Evolutionary conservation across 1,139 yeast genomes (phyloP), one percentile per base, ranked within the genome.

Genomic region (Meyerozyma athensensis): DNA sequence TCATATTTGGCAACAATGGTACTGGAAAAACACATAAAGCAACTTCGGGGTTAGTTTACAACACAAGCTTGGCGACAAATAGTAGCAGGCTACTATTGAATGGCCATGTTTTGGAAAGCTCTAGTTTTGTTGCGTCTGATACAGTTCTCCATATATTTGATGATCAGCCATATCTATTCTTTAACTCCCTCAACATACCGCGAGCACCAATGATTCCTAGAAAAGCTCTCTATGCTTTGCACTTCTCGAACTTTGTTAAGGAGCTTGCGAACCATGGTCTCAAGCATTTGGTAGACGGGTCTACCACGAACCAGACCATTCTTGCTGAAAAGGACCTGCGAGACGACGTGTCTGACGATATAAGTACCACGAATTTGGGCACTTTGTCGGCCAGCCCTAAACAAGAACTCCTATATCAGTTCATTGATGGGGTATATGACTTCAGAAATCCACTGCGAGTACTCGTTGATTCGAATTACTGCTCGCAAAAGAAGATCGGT

Each of bases 201-300:
- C 36, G 52, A 3, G 61, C 69, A 6, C 58, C 61, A 0, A 77
- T 86, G 60, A 79, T 79, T n/a, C 84, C 90, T 0, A 71, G 83
- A 45, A 87, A 83, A 53, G 78, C 85, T 37, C 62, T 90, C 7
- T 71, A 75, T 48, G 96, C 95, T 0, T 59, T 89, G 41, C 80
- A 79, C 42, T 81, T 79, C 36, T 68, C 81, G 2, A 68, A 68
- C 21, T 81, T 86, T 55, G 94, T 85, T 3, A 71, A 74, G 17
- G 96, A 87, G 51, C 52, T 87, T 17, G 65, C 76, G 36, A 77
- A 86, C 44, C 72, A 92, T 43, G 69, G 74, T n/a, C 60, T 87
- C 18, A 61, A 66, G 3, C 45, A 68, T 30, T 61, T 86, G 36
- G 72, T 90, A 14, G 81, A 80, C 41, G 81, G 84, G 4, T 46